Evolutionary conservation across 331 rosid genomes (phyloP).

Genomic region (Saraca asoca): DNA sequence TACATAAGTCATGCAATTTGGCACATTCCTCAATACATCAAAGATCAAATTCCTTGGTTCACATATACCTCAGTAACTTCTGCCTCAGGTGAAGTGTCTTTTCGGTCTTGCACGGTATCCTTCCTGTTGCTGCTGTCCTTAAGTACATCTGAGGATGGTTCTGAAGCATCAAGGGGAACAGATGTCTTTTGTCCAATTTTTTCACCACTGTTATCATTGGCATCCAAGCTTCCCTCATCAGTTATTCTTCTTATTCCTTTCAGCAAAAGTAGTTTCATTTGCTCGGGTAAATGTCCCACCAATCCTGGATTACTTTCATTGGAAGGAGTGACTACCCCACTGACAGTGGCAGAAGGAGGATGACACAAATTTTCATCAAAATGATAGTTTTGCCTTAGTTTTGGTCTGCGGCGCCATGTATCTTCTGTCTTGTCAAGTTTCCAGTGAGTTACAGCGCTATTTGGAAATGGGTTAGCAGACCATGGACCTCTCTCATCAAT

Average conservation of each 20-base stretch:
- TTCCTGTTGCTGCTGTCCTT: conserved; percentile 64
- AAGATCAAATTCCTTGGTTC: conserved; percentile 27
- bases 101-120: conserved; percentile 64
- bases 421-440: conserved; percentile 97
- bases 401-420: conserved; percentile 83
- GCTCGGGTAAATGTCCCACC: conserved; percentile 87
- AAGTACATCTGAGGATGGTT: conserved; percentile 53
- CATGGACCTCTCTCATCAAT: conserved; percentile 99
- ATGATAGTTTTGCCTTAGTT: conserved; percentile 83
- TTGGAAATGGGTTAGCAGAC: conserved; percentile 89
- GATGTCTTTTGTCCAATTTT: conserved; percentile 52
- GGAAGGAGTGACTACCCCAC: conserved; percentile 48
- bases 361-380: conserved; percentile 85
- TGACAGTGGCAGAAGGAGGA: conserved; percentile 57
- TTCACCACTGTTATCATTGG: conserved; percentile 60
- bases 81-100: conserved; percentile 64
- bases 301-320: conserved; percentile 66
- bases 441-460: conserved; percentile 71
- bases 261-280: conserved; percentile 83
- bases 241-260: conserved; percentile 86
- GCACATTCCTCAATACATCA: conserved; percentile 14
- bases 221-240: conserved; percentile 75
- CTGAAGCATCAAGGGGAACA: conserved; percentile 55
- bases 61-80: conserved; percentile 79
- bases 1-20: conserved; percentile 25